Percentiles rank a stretch among this genome's conserved stretches.
Evolutionary conservation across 495 filamentous ascomycete genomes (phyloP).

Genomic region (Talaromyces trachyspermus): DNA sequence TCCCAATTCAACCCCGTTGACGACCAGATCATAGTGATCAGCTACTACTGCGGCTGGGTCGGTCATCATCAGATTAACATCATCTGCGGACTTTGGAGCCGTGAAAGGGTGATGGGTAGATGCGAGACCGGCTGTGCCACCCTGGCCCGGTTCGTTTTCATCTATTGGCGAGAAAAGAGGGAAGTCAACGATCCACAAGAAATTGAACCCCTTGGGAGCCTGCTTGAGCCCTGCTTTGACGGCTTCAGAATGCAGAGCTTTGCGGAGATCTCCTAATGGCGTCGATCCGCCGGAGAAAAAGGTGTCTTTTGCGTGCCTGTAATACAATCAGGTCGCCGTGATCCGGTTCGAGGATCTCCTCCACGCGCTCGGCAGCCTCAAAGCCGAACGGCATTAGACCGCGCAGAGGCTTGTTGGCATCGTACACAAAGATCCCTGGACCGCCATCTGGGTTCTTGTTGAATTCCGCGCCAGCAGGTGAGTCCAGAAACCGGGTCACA

Average conservation of each 20-base stretch:
- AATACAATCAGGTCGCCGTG: slow-evolving; percentile 73
- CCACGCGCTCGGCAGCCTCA: slow-evolving; percentile 54
- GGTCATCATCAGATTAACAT: slow-evolving; percentile 66
- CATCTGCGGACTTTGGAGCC: slow-evolving; percentile 62
- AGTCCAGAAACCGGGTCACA: slow-evolving; percentile 60
- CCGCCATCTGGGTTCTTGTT: slow-evolving; percentile 58
- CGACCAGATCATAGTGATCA: slow-evolving; percentile 90
- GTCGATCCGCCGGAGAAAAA: slow-evolving; percentile 64
- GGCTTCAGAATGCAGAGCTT: slow-evolving; percentile 59
- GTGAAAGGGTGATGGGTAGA: slow-evolving; percentile 97
- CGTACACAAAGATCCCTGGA: slow-evolving; percentile 68
- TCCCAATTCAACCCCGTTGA: slow-evolving; percentile 92
- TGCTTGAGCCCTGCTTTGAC: slow-evolving; percentile 50
- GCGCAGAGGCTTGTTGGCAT: slow-evolving; percentile 59
- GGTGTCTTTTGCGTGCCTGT: slow-evolving; percentile 62
- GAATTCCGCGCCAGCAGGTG: slow-evolving; percentile 52
- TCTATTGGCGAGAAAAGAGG: slow-evolving; percentile 77
- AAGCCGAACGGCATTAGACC: slow-evolving; percentile 73
- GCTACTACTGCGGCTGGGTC: slow-evolving; percentile 65
- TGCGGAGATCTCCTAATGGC: slow-evolving; percentile 67
- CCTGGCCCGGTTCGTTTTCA: slow-evolving; percentile 71
- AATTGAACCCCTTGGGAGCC: slow-evolving; percentile 49
- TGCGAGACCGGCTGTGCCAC: slow-evolving; percentile 67
- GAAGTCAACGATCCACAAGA: slow-evolving; percentile 83
- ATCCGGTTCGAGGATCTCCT: slow-evolving; percentile 44